A percentile compares a stretch with the other conserved stretches of the same genome.
Evolutionary conservation across 2,329 filamentous ascomycete species (phyloP).

Genomic region (Penicillium sp.): DNA sequence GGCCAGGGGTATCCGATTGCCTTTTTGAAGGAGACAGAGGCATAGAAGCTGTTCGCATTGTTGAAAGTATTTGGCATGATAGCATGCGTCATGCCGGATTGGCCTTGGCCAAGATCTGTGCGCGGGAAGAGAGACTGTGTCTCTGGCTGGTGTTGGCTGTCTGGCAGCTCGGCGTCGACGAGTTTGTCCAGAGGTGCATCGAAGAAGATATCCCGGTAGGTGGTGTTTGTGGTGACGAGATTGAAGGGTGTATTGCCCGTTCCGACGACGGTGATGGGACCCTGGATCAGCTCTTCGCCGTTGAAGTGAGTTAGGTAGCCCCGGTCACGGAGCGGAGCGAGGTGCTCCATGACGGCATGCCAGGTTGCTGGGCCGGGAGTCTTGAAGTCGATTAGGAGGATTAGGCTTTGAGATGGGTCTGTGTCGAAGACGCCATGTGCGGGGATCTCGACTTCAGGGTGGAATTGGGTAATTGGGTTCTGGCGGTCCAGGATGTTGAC

Average conservation of each 20-base stretch:
- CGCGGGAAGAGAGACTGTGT: not conserved
- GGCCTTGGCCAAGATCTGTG: constrained; percentile 46
- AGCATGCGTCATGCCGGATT: constrained; percentile 39
- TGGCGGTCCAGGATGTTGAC: constrained; percentile 50
- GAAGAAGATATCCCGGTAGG: constrained; percentile 57
- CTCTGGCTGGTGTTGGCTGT: not conserved
- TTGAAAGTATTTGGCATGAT: constrained; percentile 47
- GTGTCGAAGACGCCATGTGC: constrained; percentile 54
- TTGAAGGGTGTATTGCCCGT: constrained; percentile 55
- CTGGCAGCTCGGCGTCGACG: constrained; percentile 18
- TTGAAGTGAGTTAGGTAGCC: constrained; percentile 54
- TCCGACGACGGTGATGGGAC: constrained; percentile 54
- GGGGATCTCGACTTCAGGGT: constrained; percentile 27
- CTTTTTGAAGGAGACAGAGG: constrained; percentile 52
- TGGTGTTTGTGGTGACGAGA: constrained; percentile 46
- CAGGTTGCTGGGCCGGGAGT: constrained; percentile 41
- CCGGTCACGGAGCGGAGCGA: constrained; percentile 49
- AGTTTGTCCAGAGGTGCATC: constrained; percentile 52
- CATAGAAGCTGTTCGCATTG: constrained; percentile 57
- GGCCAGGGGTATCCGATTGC: constrained; percentile 53
- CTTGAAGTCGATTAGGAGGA: constrained; percentile 56
- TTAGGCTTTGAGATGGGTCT: constrained; percentile 49
- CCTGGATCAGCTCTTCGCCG: constrained; percentile 41
- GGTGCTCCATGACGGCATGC: constrained; percentile 41
- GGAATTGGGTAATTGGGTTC: constrained; percentile 46